A percentile compares a stretch with the other conserved stretches of the same genome.
Evolutionary conservation across 2,329 filamentous ascomycete genomes (phyloP).

Genomic region (Aspergillus pseudonomiae): DNA sequence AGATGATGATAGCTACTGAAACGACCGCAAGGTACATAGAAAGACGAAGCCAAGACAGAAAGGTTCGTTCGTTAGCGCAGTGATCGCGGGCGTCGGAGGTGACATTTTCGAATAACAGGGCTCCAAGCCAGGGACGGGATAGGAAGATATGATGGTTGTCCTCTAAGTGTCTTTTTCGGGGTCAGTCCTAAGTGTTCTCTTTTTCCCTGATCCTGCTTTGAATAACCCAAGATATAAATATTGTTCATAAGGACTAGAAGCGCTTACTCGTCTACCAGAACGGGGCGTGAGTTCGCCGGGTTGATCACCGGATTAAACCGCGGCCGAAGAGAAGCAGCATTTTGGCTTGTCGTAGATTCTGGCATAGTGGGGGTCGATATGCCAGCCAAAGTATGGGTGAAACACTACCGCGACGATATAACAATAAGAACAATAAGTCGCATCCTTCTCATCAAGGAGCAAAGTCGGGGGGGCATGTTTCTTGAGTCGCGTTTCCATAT

Average conservation of each 20-base stretch:
- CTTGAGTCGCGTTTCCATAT: neutral
- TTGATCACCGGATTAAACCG: constrained; percentile 57
- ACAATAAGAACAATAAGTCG: neutral
- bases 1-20: constrained; percentile 84
- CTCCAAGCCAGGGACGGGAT: constrained; percentile 58
- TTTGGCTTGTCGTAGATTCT: constrained; percentile 20
- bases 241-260: neutral
- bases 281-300: constrained; percentile 52
- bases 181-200: neutral
- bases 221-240: neutral
- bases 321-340: constrained; percentile 21
- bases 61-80: constrained; percentile 70
- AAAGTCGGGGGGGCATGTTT: neutral
- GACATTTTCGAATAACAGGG: constrained; percentile 68
- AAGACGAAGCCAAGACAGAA: constrained; percentile 88
- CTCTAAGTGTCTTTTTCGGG: constrained; percentile 30
- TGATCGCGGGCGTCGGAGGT: constrained; percentile 69
- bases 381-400: too few species aligned
- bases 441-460: neutral
- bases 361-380: constrained; percentile 24
- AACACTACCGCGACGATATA: neutral
- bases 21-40: constrained; percentile 91
- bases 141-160: constrained; percentile 50
- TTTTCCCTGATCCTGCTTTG: constrained; percentile 3
- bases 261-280: constrained; percentile 53